Evolutionary conservation across 2,329 filamentous ascomycete species (phyloP), one percentile per base, ranked within the genome.

Genomic region (Aspergillus sp.): DNA sequence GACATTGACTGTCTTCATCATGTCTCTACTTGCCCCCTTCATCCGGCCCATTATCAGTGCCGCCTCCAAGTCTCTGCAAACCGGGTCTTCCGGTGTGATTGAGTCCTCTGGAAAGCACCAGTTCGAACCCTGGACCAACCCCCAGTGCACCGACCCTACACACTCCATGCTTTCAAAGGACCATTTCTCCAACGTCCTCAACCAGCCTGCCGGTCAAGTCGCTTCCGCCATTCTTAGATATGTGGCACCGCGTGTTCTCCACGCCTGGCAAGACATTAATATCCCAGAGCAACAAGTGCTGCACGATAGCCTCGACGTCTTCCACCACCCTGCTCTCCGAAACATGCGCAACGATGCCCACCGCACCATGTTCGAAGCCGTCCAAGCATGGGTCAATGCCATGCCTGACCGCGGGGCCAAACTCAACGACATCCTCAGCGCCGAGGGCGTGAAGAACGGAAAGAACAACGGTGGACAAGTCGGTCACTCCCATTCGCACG

Each of bases 11-110:
- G 83, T 96, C 6, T 98, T 98, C 71, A 86, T 99, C 51, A 84
- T 99, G 61, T 93, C 92, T 6, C 84, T 99, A 1, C 82, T 99
- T 17, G 91, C 95, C 0, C 95, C 95, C 0, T 98, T 96, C 73
- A 84, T 99, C 61, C 86, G 92, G 56, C 95, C 95, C 11, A 89
- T 99, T 70, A 97, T 99, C 74, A 89, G 88, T 52, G 86, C 90
- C 53, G 91, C 93, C 5, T 93, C 91, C 21, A 87, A 93, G 69
- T 85, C 86, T 35, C 81, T 99, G 24, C 96, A 98, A 77, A 84
- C 88, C 23, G 93, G 95, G 4, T 96, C 91, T 9, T 89, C 90
- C 0, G 84, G 86, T 0, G 85, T 89, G 24, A 79, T 89, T 37
- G 80, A 78, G 59, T 83, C 89, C 50, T 90, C 88, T 62, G 87